Base-by-base conservation (phyloP, 306 rosid species). In the Pterocarpus macrocarpus region DNA sequence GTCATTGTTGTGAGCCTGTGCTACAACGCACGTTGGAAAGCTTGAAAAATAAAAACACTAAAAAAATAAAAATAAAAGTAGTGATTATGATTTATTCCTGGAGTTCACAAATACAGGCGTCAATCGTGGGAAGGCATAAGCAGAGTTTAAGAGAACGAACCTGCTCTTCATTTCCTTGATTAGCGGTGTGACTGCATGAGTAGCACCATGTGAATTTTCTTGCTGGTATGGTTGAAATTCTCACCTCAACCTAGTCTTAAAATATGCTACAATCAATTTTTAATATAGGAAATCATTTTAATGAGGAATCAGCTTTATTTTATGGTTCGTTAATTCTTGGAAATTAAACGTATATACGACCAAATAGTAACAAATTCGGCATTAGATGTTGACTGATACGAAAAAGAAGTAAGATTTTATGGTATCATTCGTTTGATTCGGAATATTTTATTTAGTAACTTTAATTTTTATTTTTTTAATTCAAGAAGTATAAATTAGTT, bases 121-220 rank as follows among this genome's bases (percentile, higher is more conserved):
- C 64, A 66, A 65, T 65, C 16, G 73, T 77, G 28, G 74, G 65
- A 65, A 66, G 55, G 66, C 28, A 39, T 39, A 39, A 56, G 4
- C 65, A 12, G 22, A 73, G 17, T 11, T 71, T 53, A 57, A 39
- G 28, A 55, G 64, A 76, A 50, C 65, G 56, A 52, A 64, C 33
- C 1, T 39, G 16, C 38, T 52, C 55, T 66, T 67, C 41, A 8
- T 66, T 66, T 65, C 33, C 81, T 22, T 66, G 8, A 66, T 77
- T 52, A 64, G 62, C 63, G 49, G 22, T 22, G 28, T 22, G 1
- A 22, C 28, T 22, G 28, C 28, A 22, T 62, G 63, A 63, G 50
- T 2, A 47, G 5, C 63, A 63, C 38, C 71, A 47, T 64, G 63
- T 47, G 36, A 5, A 7, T 8, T 16, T 41, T 39, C 22, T 8